Percentiles rank a stretch among this genome's conserved stretches.
These are phyloP conservation scores for Cercophora samala DNA, from an alignment of 495 filamentous ascomycete species.

Conservation along the genomic window DNA sequence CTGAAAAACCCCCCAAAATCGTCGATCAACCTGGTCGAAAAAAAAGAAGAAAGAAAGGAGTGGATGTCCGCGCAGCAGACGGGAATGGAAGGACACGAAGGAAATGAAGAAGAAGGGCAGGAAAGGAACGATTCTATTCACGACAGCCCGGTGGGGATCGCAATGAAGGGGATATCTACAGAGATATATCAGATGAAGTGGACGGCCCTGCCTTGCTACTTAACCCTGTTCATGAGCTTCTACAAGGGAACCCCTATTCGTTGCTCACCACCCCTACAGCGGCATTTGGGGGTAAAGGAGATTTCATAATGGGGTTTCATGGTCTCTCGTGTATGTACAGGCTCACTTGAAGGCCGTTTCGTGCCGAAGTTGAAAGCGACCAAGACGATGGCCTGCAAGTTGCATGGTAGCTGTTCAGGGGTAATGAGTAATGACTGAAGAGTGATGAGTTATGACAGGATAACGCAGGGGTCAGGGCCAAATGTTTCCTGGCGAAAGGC, in stretches of 20 bases:
- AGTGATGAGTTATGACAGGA: conserved; percentile 9
- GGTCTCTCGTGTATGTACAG: conserved; percentile 11
- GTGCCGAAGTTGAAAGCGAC: conserved; percentile 11
- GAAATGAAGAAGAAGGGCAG: conserved; percentile 22
- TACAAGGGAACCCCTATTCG: conserved; percentile 8
- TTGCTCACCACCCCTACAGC: not conserved
- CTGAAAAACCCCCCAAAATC: not conserved
- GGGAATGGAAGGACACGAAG: conserved; percentile 15
- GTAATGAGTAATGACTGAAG: too few relatives aligned
- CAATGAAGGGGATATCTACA: conserved; percentile 7
- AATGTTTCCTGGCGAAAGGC: conserved; percentile 10
- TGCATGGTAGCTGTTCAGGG: conserved; percentile 7
- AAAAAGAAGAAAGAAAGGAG: too few relatives aligned
- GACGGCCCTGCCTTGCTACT: conserved; percentile 14
- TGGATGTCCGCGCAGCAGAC: conserved; percentile 38
- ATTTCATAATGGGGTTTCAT: conserved; percentile 20
- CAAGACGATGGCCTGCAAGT: conserved; percentile 3
- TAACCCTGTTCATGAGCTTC: conserved; percentile 12
- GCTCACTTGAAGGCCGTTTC: conserved; percentile 16
- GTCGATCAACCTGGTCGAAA: conserved; percentile 2
- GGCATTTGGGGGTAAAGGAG: conserved; percentile 6
- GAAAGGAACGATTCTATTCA: conserved; percentile 30
- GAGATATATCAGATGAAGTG: conserved; percentile 6
- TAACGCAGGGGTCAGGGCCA: conserved; percentile 6
- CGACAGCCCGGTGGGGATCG: conserved; percentile 17